phyloP scores from a whole-genome alignment of 306 rosid genomes.

The Castanea sativa region DNA sequence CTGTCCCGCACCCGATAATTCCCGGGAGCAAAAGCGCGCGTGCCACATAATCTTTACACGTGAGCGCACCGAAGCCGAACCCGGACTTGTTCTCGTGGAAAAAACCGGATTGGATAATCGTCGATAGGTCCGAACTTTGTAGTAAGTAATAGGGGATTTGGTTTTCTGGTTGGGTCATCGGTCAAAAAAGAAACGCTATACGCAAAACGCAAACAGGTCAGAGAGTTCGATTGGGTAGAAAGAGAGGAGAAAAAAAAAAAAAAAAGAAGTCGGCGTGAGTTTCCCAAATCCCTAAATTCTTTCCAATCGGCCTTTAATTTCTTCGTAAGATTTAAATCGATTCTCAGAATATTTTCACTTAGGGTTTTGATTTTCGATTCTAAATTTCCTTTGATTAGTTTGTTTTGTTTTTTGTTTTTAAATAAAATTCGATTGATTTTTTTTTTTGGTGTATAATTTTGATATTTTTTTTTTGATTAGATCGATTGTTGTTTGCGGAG shows the following conservation, averaged over 20 bases:
- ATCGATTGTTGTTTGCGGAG: constrained; percentile 27
- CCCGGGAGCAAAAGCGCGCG: too few relatives aligned
- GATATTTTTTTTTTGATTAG: constrained; percentile 22
- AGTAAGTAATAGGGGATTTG: constrained; percentile 39
- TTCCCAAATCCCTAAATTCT: neutral
- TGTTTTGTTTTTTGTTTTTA: constrained; percentile 4
- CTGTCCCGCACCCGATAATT: too few relatives aligned
- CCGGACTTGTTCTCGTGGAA: constrained; percentile 47
- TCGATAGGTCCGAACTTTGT: constrained; percentile 55
- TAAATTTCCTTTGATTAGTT: neutral
- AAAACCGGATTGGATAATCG: constrained; percentile 46
- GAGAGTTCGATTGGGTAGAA: too few relatives aligned
- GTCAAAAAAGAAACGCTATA: constrained; percentile 36
- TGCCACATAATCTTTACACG: neutral
- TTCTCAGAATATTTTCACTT: neutral
- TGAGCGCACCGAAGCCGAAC: constrained; percentile 44
- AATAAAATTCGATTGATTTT: neutral
- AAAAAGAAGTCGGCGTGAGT: constrained; percentile 24
- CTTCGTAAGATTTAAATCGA: neutral
- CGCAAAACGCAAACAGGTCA: constrained; percentile 19
- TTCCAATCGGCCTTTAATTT: neutral
- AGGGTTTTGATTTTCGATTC: neutral
- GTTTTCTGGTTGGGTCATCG: constrained; percentile 44
- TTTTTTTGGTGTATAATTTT: neutral
- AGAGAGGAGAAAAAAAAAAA: neutral